Evolutionary conservation across 208 protist species (phyloP), one percentile per base, ranked within the genome.

Genomic region (Wallacemonas sp.): DNA sequence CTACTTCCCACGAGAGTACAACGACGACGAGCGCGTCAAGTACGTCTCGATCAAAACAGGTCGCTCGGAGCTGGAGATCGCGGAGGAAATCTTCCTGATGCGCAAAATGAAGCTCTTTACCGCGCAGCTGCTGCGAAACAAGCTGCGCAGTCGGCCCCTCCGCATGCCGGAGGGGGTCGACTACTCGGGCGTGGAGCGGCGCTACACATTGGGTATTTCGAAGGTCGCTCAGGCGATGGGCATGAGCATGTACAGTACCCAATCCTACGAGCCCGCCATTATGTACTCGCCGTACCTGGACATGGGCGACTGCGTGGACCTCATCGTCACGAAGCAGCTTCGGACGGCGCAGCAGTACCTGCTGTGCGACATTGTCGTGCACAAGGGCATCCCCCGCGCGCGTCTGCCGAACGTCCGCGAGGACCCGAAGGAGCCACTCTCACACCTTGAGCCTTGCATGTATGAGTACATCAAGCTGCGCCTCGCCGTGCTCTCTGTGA

Each of bases 51-150:
- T 95, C 33, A 91, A 91, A 52, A 95, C 86, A 23, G 81, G 84
- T 0, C 75, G 89, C 16, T 72, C 74, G 1, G 86, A 95, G 67
- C 45, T 92, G 48, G 86, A 95, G 57, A 69, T 95, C 11, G 89
- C 89, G 1, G 87, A 92, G 42, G 86, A 95, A 66, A 81, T 95
- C n/a, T 95, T 89, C 68, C 74, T 92, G 14, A 95, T 95, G 89
- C 81, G 89, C 25, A 92, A 92, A 65, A 92, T 95, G 70, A 89
- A 88, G 52, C 77, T 95, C 3, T 92, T 92, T 70, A 76, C 78
- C 0, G 84, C 89, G 1, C 86, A 95, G 67, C 70, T 92, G 29
- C 69, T 95, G 38, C 81, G 89, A 5, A 92, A 92, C 52, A 92
- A 92, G 62, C 71, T 95, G 50, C 77, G 80, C 8, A 89, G 70